Base-by-base conservation (phyloP, 1,284 basidiomycete species). In the Ustilago xerochloae region DNA sequence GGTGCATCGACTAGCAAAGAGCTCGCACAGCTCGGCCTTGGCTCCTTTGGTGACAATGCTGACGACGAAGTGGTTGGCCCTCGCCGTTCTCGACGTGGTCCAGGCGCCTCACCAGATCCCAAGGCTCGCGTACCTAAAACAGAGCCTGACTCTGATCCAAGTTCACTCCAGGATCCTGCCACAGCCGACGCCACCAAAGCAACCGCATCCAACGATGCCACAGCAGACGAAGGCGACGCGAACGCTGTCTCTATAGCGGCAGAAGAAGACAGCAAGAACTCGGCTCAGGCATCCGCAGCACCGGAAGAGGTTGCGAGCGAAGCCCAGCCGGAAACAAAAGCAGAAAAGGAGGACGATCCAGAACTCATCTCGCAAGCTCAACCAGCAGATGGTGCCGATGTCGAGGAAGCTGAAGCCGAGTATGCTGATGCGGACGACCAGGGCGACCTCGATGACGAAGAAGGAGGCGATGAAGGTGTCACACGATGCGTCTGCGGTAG, bases 401-500 rank as follows among this genome's bases (percentile, higher is more conserved):
- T 12, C 43, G 63, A 67, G 7, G 67, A 61, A 18, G 63, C 30
- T n/a, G 70, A 59, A 12, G 45, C 26, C 49, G 57, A 58, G 20
- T 47, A 47, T 15, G 72, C 43, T 5, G 56, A 79, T 10, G 72
- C 65, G 8, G 67, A 64, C 30, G 75, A 65, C 6, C 64, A 67
- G n/a, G 68, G 45, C 32, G 43, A 62, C 0, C 49, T 50, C 26
- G 73, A 63, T 12, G 77, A 55, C 36, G 71, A 90, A 56, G 93
- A 93, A 70, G 86, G 85, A 20, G 87, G 85, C 20, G 91, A 93
- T 75, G 89, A 90, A 69, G 91, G 92, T 32, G 89, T 96, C 66
- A 98, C 95, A 78, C 90, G 96, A 71, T 99, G 96, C 86, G 90
- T 97, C 41, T 99, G 96, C 87, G 92, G 92, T 63, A 91, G 90